These are phyloP conservation scores for Chondrus crispus DNA, from an alignment of 23 red algal genomes.

Conservation along the genomic window DNA sequence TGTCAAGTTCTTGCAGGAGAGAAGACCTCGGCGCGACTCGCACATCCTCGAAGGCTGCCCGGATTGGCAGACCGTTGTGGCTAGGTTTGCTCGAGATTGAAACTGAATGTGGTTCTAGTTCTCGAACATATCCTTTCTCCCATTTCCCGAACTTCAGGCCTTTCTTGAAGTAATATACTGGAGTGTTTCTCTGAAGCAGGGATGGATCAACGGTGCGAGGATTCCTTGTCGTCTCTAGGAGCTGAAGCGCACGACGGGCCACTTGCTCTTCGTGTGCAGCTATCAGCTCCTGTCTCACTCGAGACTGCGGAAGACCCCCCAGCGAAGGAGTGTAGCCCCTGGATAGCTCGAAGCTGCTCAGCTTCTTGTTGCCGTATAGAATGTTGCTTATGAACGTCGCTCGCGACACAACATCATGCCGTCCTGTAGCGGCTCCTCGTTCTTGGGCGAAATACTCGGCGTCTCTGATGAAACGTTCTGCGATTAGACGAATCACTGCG, in stretches of 20 bases:
- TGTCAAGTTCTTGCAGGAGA: background rate
- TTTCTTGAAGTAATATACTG: background rate
- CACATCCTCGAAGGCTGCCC: constrained; percentile 16
- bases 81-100: background rate
- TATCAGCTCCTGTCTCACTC: background rate
- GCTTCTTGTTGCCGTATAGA: background rate
- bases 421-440: no score
- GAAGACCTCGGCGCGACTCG: background rate
- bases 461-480: constrained; percentile 4
- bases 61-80: background rate
- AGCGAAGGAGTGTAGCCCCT: background rate
- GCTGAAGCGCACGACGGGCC: background rate
- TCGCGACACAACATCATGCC: background rate
- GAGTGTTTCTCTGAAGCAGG: background rate
- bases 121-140: background rate
- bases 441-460: no score
- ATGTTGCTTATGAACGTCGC: constrained; percentile 13
- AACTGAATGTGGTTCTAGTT: background rate
- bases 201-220: background rate
- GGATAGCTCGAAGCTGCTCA: constrained; percentile 18
- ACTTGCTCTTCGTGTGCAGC: background rate
- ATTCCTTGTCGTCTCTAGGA: background rate
- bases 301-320: background rate
- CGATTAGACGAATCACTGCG: background rate
- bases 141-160: constrained; percentile 3